A percentile compares a stretch with the other conserved stretches of the same genome.
These are phyloP conservation scores for Pseudogymnoascus sp. DNA, from an alignment of 2,329 filamentous ascomycete genomes.

Conservation along the genomic window DNA sequence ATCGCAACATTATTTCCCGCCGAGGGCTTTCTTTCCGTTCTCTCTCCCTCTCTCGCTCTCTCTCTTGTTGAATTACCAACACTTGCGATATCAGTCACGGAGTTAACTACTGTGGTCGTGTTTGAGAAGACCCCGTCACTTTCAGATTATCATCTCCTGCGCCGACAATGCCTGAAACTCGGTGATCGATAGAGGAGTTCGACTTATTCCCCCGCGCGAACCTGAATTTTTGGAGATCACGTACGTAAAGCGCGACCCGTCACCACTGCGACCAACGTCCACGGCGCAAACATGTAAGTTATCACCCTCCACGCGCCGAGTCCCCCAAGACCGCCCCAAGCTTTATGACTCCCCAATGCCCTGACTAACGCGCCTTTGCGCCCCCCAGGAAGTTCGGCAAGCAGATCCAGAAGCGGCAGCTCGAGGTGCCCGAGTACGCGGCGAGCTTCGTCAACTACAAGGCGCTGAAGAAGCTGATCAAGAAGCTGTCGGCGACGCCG, in stretches of 20 bases:
- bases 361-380: not conserved
- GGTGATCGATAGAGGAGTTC: not conserved
- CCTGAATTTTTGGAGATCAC: not conserved
- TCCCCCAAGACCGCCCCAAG: not conserved
- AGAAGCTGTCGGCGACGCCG: slow-evolving; percentile 89
- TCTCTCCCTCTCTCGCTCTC: not conserved
- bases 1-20: not conserved
- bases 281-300: not conserved
- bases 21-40: not conserved
- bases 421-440: slow-evolving; percentile 98
- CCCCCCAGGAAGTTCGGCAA: slow-evolving; percentile 92
- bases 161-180: not conserved
- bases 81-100: not conserved
- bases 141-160: not conserved
- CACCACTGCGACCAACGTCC: not conserved
- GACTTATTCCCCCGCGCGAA: not conserved
- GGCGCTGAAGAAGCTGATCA: slow-evolving; percentile 98
- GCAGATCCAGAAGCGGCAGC: slow-evolving; percentile 97
- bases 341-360: not conserved
- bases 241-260: not conserved
- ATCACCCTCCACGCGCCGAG: not conserved
- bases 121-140: not conserved
- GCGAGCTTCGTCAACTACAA: slow-evolving; percentile 99
- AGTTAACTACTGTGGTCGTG: not conserved
- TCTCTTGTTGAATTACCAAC: not conserved